phyloP scores from a whole-genome alignment of 2,329 filamentous ascomycete species.

The Epichloe sibirici region DNA sequence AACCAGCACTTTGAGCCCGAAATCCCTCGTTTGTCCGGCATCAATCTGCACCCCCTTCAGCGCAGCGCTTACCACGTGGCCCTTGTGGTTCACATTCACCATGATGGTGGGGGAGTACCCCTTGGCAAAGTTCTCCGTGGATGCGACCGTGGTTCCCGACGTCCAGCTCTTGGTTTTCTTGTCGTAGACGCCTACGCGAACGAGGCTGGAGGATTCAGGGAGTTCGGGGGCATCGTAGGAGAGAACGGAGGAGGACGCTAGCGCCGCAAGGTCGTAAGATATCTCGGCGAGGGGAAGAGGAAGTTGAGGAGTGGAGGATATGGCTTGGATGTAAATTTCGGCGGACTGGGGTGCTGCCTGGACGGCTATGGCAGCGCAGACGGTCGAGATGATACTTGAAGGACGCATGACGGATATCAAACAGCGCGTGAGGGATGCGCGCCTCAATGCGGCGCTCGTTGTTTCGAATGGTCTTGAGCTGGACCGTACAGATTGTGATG shows the following conservation, averaged over 20 bases:
- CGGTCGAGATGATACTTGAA: conserved; percentile 25
- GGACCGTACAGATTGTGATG: not conserved
- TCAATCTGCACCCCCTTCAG: conserved; percentile 47
- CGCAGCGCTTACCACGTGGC: conserved; percentile 36
- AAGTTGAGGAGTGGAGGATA: conserved; percentile 20
- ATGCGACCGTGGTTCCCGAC: conserved; percentile 43
- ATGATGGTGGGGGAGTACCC: conserved; percentile 47
- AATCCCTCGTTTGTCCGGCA: conserved; percentile 52
- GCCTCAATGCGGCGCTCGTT: not conserved
- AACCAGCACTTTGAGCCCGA: conserved; percentile 47
- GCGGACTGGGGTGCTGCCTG: conserved; percentile 31
- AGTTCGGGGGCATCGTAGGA: conserved; percentile 46
- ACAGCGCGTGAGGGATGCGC: not conserved
- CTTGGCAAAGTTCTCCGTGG: conserved; percentile 45
- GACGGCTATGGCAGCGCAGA: conserved; percentile 30
- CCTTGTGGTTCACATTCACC: conserved; percentile 34
- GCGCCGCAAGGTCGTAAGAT: conserved; percentile 36
- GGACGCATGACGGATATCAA: conserved; percentile 27
- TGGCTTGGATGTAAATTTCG: conserved; percentile 42
- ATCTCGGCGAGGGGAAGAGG: conserved; percentile 42
- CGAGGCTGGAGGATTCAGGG: conserved; percentile 30
- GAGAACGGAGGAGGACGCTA: conserved; percentile 32
- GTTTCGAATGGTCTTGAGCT: not conserved
- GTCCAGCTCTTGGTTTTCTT: conserved; percentile 32
- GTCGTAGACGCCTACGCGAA: conserved; percentile 49